Conservation (phyloP, 73 alveolate genomes). For the Stentor coeruleus region DNA sequence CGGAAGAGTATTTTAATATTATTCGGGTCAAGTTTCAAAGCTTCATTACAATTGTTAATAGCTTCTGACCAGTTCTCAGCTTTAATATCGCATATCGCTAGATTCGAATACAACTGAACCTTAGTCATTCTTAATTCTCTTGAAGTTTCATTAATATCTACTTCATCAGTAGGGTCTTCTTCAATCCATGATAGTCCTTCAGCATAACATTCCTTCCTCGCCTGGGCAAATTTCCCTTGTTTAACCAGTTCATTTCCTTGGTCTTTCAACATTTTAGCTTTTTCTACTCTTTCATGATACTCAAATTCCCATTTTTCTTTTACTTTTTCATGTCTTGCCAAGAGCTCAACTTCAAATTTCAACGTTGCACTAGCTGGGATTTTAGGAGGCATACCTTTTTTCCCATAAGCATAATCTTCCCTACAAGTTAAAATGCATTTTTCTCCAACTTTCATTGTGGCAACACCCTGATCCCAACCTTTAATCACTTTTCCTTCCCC, state of each 20-base stretch:
- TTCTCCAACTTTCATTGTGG: constrained; percentile 86
- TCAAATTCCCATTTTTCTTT: constrained; percentile 80
- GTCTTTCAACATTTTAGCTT: constrained; percentile 71
- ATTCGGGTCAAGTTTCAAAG: constrained; percentile 54
- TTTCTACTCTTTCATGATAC: constrained; percentile 74
- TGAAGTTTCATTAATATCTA: constrained; percentile 29
- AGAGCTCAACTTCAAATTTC: constrained; percentile 79
- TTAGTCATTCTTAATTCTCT: constrained; percentile 46
- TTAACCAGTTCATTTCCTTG: constrained; percentile 83
- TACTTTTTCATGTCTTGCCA: constrained; percentile 65
- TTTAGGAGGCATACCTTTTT: constrained; percentile 88
- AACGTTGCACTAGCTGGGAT: constrained; percentile 95
- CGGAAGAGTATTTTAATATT: constrained; percentile 65
- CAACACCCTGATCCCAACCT: constrained; percentile 98
- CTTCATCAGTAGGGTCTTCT: constrained; percentile 44
- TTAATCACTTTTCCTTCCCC: constrained; percentile 91
- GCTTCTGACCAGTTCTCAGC: constrained; percentile 63
- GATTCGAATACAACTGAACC: constrained; percentile 40
- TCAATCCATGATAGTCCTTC: constrained; percentile 68
- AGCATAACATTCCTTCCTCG: constrained; percentile 55
- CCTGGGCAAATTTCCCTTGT: constrained; percentile 58
- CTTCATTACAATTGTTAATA: constrained; percentile 50
- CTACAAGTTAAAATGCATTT: constrained; percentile 66
- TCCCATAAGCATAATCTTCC: constrained; percentile 80
- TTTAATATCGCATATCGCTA: constrained; percentile 52